Conservation (phyloP, 768 basidiomycete genomes). For the Daedaleopsis nitida region DNA sequence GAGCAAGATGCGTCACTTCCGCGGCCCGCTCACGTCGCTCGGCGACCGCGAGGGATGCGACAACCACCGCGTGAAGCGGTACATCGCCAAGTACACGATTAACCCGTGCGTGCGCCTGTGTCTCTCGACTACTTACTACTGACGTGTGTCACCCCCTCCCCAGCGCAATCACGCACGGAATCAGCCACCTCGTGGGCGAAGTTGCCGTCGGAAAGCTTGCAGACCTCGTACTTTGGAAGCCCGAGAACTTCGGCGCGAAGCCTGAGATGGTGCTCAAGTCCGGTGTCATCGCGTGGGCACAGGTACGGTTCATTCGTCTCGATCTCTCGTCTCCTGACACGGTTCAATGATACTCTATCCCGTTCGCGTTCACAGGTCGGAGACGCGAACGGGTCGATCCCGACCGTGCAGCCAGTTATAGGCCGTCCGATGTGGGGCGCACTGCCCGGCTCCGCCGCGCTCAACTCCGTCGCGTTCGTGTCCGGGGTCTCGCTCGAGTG, state of each 20-base stretch:
- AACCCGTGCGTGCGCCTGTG: slow-evolving; percentile 86
- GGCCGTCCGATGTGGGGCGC: slow-evolving; percentile 95
- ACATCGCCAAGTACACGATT: slow-evolving; percentile 95
- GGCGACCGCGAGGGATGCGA: slow-evolving; percentile 74
- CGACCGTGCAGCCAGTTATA: slow-evolving; percentile 88
- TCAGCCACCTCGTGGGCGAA: slow-evolving; percentile 84
- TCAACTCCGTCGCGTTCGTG: slow-evolving; percentile 86
- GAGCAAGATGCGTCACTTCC: slow-evolving; percentile 84
- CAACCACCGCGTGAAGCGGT: slow-evolving; percentile 92
- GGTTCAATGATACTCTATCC: not conserved
- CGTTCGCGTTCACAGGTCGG: slow-evolving; percentile 68
- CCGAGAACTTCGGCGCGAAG: slow-evolving; percentile 88
- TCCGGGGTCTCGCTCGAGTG: slow-evolving; percentile 66
- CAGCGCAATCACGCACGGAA: slow-evolving; percentile 93
- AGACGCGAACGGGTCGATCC: slow-evolving; percentile 95
- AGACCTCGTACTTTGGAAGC: slow-evolving; percentile 95
- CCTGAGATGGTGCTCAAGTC: slow-evolving; percentile 96
- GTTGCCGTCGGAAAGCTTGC: slow-evolving; percentile 82
- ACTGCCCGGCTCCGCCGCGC: slow-evolving; percentile 72
- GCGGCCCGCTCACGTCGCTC: slow-evolving; percentile 69
- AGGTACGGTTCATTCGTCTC: slow-evolving; percentile 48
- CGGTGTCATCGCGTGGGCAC: slow-evolving; percentile 89
- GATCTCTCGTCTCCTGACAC: not conserved
- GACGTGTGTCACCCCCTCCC: not conserved
- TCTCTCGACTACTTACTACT: not conserved